Base-by-base conservation (phyloP, 495 filamentous ascomycete genomes). In the Geoglossum glabrum region DNA sequence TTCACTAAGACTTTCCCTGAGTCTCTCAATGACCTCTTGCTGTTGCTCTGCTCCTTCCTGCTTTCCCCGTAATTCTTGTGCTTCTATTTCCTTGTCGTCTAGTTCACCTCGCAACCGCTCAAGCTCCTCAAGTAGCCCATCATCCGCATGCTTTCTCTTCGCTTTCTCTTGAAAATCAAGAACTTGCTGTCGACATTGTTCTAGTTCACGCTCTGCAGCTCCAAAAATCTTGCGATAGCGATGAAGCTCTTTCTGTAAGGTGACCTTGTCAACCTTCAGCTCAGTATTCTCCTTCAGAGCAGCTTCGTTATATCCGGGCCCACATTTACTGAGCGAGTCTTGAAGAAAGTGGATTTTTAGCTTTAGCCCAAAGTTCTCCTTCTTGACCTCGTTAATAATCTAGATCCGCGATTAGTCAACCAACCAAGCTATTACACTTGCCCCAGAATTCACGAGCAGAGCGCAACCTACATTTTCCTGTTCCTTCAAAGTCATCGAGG, bases 251-350 rank as follows among this genome's bases (percentile, higher is more conserved):
- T 80, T 78, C 64, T 90, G 81, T 76, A 97, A 83, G 1, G 85
- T 90, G 56, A 90, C 75, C 66, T 84, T 83, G 65, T 90, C 80
- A 55, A 95, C 86, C 70, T 96, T 96, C 43, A 98, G 79, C 60
- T 95, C 90, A 19, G 90, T 90, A 63, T 97, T 97, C 70, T 98
- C 92, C 65, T 84, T 84, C 13, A 98, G 71, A 0, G 93, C 86
- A 23, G 79, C 78, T 62, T 90, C 84, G 65, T 87, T 90, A 72
- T 87, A 87, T 34, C 85, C 83, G 1, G 88, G 89, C 0, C 92
- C 93, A 26, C 82, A 78, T 66, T 90, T 94, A 38, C 83, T 76
- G 17, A 97, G 66, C 26, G 85, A 81, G 54, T 88, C 82, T 63
- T 87, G 82, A 61, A 88, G 74, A 64, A 86, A 87, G 65, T 87